phyloP scores from a whole-genome alignment of 192 early-diverging fungal species.

The Globomyces pollinis-pini region DNA sequence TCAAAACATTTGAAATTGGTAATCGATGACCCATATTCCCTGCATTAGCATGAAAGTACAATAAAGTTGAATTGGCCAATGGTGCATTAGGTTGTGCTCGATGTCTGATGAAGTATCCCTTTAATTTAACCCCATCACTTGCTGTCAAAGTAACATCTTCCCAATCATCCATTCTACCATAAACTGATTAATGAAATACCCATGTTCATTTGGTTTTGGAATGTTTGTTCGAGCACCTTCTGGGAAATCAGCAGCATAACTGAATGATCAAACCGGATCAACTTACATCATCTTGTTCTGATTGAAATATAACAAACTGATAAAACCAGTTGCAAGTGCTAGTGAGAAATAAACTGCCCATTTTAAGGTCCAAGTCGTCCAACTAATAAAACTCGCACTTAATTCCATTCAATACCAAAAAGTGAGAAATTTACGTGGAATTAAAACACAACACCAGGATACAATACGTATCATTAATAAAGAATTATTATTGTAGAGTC shows the following conservation, averaged over 20 bases:
- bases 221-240: conserved; percentile 37
- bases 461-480: too few species aligned
- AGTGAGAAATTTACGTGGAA: too few species aligned
- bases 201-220: conserved; percentile 30
- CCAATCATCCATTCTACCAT: conserved; percentile 41
- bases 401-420: too few species aligned
- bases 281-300: conserved; percentile 12
- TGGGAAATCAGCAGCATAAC: conserved; percentile 22
- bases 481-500: too few species aligned
- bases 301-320: conserved; percentile 1
- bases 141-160: conserved; percentile 67
- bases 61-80: conserved; percentile 49
- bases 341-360: not conserved
- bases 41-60: conserved; percentile 95
- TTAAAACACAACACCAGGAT: too few species aligned
- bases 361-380: conserved; percentile 6
- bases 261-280: too few species aligned
- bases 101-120: conserved; percentile 64
- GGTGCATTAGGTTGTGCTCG: not conserved
- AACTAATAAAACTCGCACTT: too few species aligned
- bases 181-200: too few species aligned
- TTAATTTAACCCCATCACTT: conserved; percentile 71
- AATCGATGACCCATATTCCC: conserved; percentile 98
- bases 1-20: conserved; percentile 75
- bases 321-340: not conserved